Evolutionary conservation across 345 rosid species (phyloP).

Genomic region (Excoecaria cochinchinensis): DNA sequence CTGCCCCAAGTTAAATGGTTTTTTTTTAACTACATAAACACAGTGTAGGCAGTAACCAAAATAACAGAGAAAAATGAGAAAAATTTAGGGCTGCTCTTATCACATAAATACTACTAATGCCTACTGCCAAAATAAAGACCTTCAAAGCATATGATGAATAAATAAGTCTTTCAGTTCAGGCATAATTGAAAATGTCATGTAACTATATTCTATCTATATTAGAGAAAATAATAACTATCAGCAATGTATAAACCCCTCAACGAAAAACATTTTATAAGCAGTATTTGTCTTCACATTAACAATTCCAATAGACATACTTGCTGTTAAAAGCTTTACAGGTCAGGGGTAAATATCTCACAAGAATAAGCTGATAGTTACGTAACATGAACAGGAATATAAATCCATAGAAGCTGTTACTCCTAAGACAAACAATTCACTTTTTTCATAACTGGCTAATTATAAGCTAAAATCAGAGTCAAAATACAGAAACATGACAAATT

Average conservation of each 20-base stretch:
- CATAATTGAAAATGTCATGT: background rate
- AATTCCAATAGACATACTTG: background rate
- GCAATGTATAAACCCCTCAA: background rate
- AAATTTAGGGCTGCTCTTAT: background rate
- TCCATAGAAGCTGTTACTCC: background rate
- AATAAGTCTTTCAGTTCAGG: background rate
- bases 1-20: slow-evolving; percentile 45
- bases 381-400: background rate
- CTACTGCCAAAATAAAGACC: background rate
- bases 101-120: background rate
- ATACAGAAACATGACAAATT: background rate
- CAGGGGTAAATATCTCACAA: background rate
- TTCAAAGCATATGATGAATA: background rate
- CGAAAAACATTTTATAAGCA: background rate
- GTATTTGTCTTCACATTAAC: background rate
- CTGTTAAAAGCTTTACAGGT: background rate
- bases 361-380: background rate
- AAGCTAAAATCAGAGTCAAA: background rate
- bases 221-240: background rate
- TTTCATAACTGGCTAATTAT: background rate
- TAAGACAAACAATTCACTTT: background rate
- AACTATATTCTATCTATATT: background rate
- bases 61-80: background rate
- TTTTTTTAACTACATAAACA: background rate
- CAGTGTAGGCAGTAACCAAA: background rate